Evolutionary conservation across 768 basidiomycete genomes (phyloP), one percentile per base, ranked within the genome.

Genomic region (Mycena maculata): DNA sequence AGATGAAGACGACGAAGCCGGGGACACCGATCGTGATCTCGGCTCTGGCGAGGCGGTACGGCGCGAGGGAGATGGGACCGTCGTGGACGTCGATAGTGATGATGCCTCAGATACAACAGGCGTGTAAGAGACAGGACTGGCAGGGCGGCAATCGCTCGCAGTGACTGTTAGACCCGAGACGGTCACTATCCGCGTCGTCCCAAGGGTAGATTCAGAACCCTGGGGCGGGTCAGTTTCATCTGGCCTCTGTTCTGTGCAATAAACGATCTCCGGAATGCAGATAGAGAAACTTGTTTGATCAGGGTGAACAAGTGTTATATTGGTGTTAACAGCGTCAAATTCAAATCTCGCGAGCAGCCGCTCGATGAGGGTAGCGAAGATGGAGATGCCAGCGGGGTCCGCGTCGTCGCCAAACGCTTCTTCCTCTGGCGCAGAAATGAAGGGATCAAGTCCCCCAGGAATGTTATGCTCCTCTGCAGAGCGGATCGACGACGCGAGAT

Each of bases 281-380:
- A 92, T 71, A 4, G 87, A 89, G 71, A 94, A 78, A 74, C 87
- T 87, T 39, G 90, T 84, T 49, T 85, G 86, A 39, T 81, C 84
- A 4, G 88, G 87, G 74, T 91, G 86, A n/a, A 93, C 79, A 38
- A 95, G 68, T 2, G 90, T 90, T 62, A 95, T 80, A 72, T 81
- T 87, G 39, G 88, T 87, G 73, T 94, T 88, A 28, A 83, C 74
- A 16, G 89, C 91, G 70, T 91, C 89, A 73, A 94, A 92, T 66
- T 92, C 88, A 74, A 96, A 92, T 67, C 90, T 86, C 18, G 92
- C 86, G 30, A 96, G 86, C 15, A 96, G 81, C 30, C 89, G 84
- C 73, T 95, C 94, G 50, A 95, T 89, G 60, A 96, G 84, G 50
- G 87, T 86, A 30, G 95, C 89, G 75, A 96, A 91, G 53, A 96